phyloP scores from a whole-genome alignment of 2,329 filamentous ascomycete species.

The Myriosclerotinia curreyana region DNA sequence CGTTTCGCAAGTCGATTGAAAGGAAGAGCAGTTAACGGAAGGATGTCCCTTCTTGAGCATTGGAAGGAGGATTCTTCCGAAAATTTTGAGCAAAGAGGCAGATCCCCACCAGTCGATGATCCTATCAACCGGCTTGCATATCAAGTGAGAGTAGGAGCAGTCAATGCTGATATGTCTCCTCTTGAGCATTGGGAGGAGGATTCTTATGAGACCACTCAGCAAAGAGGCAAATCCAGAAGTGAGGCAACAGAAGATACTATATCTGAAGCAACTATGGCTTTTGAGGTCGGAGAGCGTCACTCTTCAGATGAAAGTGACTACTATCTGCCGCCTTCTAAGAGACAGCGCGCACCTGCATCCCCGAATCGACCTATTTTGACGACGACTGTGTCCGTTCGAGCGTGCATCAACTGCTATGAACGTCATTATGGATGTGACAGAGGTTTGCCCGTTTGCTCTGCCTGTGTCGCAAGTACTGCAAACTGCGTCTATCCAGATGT shows the following conservation, averaged over 20 bases:
- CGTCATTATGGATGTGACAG: slow-evolving; percentile 8
- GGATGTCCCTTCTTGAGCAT: not conserved
- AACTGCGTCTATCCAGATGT: slow-evolving; percentile 10
- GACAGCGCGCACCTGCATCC: not conserved
- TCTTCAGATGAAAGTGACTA: not conserved
- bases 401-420: slow-evolving; percentile 10
- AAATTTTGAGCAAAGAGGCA: not conserved
- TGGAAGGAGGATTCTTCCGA: not conserved
- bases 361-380: not conserved
- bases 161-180: not conserved
- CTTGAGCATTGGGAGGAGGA: not conserved
- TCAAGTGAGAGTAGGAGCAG: not conserved
- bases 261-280: not conserved
- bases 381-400: not conserved
- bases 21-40: not conserved
- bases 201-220: not conserved
- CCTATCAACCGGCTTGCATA: not conserved
- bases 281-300: not conserved
- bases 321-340: not conserved
- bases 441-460: not conserved
- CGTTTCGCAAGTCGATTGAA: not conserved
- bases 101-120: not conserved
- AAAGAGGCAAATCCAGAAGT: not conserved
- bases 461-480: not conserved
- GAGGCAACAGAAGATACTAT: not conserved